A percentile compares a stretch with the other conserved stretches of the same genome.
These are phyloP conservation scores for Cardamine resedifolia DNA, from an alignment of 345 rosid genomes.

Conservation along the genomic window DNA sequence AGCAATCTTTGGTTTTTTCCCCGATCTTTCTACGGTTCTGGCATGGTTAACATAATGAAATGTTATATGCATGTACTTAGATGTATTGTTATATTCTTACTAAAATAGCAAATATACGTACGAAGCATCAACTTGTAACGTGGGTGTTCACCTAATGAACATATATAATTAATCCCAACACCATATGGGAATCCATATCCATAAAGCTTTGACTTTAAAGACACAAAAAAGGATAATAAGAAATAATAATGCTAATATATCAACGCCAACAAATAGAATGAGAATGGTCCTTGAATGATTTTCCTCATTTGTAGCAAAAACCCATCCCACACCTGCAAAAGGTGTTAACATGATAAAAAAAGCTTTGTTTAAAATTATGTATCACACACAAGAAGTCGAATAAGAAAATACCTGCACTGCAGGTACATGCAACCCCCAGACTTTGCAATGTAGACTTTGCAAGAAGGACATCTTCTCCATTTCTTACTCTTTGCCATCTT, in stretches of 20 bases:
- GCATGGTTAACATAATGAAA: too few species aligned
- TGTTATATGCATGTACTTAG: too few species aligned
- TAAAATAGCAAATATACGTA: not conserved
- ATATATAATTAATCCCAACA: not conserved
- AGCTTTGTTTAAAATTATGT: not conserved
- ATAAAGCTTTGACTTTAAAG: not conserved
- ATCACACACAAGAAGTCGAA: not conserved
- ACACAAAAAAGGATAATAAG: not conserved
- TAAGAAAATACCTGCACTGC: constrained; percentile 47
- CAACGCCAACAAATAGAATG: constrained; percentile 22
- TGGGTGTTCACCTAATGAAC: not conserved
- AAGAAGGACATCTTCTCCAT: constrained; percentile 52
- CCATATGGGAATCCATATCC: not conserved
- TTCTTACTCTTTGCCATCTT: constrained; percentile 43
- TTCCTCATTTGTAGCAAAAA: constrained; percentile 51
- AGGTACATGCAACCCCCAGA: constrained; percentile 47
- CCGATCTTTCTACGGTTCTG: too few species aligned
- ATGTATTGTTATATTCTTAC: not conserved
- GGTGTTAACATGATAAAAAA: not conserved
- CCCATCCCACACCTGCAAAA: constrained; percentile 48
- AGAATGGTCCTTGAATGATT: not conserved
- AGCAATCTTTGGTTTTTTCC: too few species aligned
- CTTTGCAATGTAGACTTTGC: constrained; percentile 47
- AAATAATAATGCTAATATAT: not conserved
- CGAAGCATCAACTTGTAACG: not conserved